These are phyloP conservation scores for Saccharomyces hybrid DNA, from an alignment of 1,139 yeast species.

Conservation along the genomic window DNA sequence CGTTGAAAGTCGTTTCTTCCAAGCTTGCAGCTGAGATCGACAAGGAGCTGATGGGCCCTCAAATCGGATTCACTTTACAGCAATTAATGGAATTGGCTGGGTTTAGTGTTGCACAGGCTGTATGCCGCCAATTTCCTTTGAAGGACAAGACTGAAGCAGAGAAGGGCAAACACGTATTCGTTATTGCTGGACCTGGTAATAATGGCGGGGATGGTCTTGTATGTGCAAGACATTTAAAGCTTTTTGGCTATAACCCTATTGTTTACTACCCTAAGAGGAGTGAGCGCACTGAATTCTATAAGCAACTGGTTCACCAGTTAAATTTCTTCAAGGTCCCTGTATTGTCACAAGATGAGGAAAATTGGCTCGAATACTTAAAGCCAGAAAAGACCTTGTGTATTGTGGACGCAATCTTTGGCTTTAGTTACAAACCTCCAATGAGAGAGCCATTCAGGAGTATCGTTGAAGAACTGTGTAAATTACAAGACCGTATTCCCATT, in stretches of 20 bases:
- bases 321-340: conserved; percentile 30
- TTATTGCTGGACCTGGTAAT: conserved; percentile 91
- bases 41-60: conserved; percentile 75
- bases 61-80: conserved; percentile 75
- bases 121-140: conserved; percentile 54
- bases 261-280: conserved; percentile 63
- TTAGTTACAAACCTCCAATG: conserved; percentile 85
- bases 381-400: conserved; percentile 34
- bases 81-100: conserved; percentile 98
- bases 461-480: conserved; percentile 41
- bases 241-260: conserved; percentile 71
- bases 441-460: conserved; percentile 68
- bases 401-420: conserved; percentile 88
- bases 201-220: conserved; percentile 96
- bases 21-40: conserved; percentile 74
- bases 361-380: conserved; percentile 25
- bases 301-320: conserved; percentile 34
- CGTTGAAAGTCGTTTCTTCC: conserved; percentile 42
- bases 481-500: conserved; percentile 43
- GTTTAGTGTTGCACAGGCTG: conserved; percentile 83
- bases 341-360: conserved; percentile 13
- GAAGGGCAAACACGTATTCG: conserved; percentile 42
- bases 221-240: conserved; percentile 80
- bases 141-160: conserved; percentile 8
- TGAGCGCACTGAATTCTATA: conserved; percentile 34